Conservation (phyloP, 129 eudicot genomes). For the Smallanthus sonchifolius region DNA sequence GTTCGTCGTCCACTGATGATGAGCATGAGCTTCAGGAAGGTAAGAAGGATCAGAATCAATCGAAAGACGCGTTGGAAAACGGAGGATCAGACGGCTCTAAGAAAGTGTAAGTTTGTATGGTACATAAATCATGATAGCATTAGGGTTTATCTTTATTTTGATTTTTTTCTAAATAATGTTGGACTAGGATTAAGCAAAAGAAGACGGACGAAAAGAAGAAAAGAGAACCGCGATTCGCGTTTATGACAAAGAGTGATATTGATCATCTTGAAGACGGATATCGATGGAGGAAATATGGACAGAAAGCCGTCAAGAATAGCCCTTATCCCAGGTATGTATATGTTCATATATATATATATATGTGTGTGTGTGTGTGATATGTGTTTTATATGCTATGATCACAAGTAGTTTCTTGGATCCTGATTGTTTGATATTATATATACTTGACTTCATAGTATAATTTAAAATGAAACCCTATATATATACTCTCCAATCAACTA, state of each 20-base stretch:
- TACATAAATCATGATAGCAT: neutral
- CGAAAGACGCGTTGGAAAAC: conserved; percentile 37
- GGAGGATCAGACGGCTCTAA: conserved; percentile 61
- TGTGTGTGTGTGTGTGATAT: neutral
- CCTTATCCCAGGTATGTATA: conserved; percentile 76
- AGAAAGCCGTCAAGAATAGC: conserved; percentile 86
- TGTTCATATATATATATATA: neutral
- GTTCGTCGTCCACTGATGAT: conserved; percentile 60
- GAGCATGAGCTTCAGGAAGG: conserved; percentile 34
- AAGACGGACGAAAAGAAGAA: conserved; percentile 70
- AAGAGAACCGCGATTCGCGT: conserved; percentile 68
- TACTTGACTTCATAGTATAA: no score
- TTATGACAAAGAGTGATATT: conserved; percentile 89
- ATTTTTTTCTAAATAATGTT: neutral
- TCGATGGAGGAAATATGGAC: conserved; percentile 98
- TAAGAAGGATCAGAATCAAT: conserved; percentile 39
- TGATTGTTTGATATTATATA: neutral
- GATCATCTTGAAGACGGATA: conserved; percentile 98
- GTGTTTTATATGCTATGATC: neutral
- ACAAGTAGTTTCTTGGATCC: neutral
- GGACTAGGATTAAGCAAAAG: conserved; percentile 43
- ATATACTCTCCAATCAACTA: no score
- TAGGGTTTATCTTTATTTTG: conserved; percentile 6
- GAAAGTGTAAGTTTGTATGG: conserved; percentile 61
- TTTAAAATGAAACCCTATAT: no score